Base-by-base conservation (phyloP, 306 rosid species). In the Pyrus bretschneideri region DNA sequence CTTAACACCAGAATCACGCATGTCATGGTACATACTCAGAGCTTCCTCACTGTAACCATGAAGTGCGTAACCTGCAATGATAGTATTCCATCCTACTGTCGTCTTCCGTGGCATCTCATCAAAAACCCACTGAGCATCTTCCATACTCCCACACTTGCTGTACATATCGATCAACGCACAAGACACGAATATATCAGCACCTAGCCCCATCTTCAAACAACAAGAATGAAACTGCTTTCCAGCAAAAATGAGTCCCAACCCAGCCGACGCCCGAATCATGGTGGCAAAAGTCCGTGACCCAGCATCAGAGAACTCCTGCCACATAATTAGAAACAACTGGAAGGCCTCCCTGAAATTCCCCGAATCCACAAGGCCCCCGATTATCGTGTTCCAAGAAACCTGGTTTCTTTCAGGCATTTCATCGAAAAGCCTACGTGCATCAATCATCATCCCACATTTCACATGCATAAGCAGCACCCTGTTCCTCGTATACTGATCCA, bases 101-200 rank as follows among this genome's bases (percentile, higher is more conserved):
- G 93, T 85, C 88, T 93, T 91, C 79, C 80, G 76, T 1, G 93
- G 90, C 94, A 93, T 86, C 78, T 85, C 91, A 77, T 91, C 88
- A 76, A 93, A 93, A 29, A 90, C 96, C 71, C 69, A 83, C 2
- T 78, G 93, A 57, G 98, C 97, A 80, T 90, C 98, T 69, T 86
- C 93, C 71, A 93, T 83, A 85, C 84, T 74, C 55, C 89, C 96
- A 79, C 93, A 93, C 89, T 93, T 93, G 75, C 94, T 85, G 61
- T 93, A 91, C 98, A 89, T 93, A 81, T 91, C 96, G 79, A 93
- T 93, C 79, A 93, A 69, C 3, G 93, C 86, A 83, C 94, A 91
- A 25, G 92, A 81, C 76, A 91, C 92, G 31, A 87, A 91, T 7
- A 62, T 85, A 79, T 89, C 85, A 17, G 70, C 85, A 54, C 68